These are phyloP conservation scores for Phytophthora fragariaefolia DNA, from an alignment of 352 stramenopile genomes.

Conservation along the genomic window DNA sequence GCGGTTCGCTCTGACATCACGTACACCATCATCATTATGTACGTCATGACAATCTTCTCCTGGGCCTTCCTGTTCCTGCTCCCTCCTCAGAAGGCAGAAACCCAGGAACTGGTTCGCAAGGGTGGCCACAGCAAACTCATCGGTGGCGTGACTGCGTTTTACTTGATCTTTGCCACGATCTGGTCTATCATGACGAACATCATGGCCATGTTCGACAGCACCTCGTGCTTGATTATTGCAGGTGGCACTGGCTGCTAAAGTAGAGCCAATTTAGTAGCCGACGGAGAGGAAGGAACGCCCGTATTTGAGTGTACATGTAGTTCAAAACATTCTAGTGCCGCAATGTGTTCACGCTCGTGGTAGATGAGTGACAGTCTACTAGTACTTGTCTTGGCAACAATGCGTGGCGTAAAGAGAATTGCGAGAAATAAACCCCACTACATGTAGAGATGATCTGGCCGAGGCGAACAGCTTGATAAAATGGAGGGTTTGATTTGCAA, in stretches of 20 bases:
- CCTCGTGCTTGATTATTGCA: conserved; percentile 20
- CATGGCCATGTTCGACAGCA: conserved; percentile 25
- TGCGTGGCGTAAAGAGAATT: too few species aligned
- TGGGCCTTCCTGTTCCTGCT: conserved; percentile 23
- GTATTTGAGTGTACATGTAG: not conserved
- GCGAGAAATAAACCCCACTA: too few species aligned
- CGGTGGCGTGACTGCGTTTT: conserved; percentile 8
- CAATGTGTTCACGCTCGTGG: too few species aligned
- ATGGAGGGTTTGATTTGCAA: too few species aligned
- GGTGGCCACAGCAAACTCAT: conserved; percentile 19
- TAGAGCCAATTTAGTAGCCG: too few species aligned
- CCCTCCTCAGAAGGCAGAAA: conserved; percentile 17
- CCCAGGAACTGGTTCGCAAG: conserved; percentile 10
- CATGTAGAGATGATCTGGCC: too few species aligned
- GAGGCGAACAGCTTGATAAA: too few species aligned
- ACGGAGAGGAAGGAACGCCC: too few species aligned
- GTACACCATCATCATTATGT: conserved; percentile 32
- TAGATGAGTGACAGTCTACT: too few species aligned
- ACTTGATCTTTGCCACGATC: conserved; percentile 16
- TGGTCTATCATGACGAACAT: conserved; percentile 28
- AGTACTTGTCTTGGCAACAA: too few species aligned
- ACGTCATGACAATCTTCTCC: conserved; percentile 16
- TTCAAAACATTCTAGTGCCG: not conserved
- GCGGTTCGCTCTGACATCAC: conserved; percentile 28
- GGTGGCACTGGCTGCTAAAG: conserved; percentile 4